Evolutionary conservation across 1,284 basidiomycete genomes (phyloP).

Genomic region (Sporisorium exsertum): DNA sequence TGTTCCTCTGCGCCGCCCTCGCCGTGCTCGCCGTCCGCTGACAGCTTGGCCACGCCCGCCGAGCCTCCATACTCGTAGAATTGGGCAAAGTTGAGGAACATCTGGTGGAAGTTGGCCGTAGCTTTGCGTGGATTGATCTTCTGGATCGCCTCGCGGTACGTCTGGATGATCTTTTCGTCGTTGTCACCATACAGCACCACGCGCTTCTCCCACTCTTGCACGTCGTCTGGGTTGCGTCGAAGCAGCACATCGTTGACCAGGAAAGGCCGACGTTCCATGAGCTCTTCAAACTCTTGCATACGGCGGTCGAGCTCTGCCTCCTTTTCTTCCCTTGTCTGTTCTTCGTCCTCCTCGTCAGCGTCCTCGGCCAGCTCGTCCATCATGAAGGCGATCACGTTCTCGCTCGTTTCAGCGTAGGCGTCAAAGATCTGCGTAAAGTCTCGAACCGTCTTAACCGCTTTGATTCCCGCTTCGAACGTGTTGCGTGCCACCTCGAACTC

Average conservation of each 20-base stretch:
- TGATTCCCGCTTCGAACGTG: constrained; percentile 89
- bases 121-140: constrained; percentile 91
- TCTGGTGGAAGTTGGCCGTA: constrained; percentile 87
- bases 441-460: constrained; percentile 87
- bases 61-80: constrained; percentile 95
- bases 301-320: constrained; percentile 86
- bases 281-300: constrained; percentile 92
- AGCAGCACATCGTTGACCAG: constrained; percentile 95
- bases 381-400: constrained; percentile 88
- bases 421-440: constrained; percentile 99
- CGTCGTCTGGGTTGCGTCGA: constrained; percentile 94
- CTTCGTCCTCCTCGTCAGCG: constrained; percentile 40
- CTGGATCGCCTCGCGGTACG: constrained; percentile 88
- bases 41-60: constrained; percentile 33
- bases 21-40: constrained; percentile 74
- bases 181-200: constrained; percentile 92
- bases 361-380: constrained; percentile 82
- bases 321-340: constrained; percentile 74
- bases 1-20: constrained; percentile 72
- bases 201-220: constrained; percentile 99
- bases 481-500: constrained; percentile 89
- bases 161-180: constrained; percentile 93
- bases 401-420: constrained; percentile 92
- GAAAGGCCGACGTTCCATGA: constrained; percentile 96
- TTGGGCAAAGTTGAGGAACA: constrained; percentile 95